These are phyloP conservation scores for Tricholoma matsutake DNA, from an alignment of 768 basidiomycete species.

Conservation along the genomic window DNA sequence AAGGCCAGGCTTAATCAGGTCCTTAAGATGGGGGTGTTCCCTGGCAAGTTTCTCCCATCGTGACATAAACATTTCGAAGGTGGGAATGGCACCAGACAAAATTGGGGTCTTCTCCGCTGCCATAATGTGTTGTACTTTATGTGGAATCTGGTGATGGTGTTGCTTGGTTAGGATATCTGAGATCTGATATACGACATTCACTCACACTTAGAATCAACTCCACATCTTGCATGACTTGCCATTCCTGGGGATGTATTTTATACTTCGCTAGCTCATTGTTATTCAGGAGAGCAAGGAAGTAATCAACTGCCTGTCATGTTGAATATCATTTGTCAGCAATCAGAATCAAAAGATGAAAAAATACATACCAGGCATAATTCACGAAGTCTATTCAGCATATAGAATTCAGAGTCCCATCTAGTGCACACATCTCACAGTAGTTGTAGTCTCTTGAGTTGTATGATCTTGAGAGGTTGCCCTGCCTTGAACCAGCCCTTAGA, in stretches of 20 bases:
- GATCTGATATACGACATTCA: background rate
- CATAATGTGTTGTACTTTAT: constrained; percentile 17
- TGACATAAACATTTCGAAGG: too few relatives aligned
- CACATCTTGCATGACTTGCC: constrained; percentile 13
- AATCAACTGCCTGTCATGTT: too few relatives aligned
- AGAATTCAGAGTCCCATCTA: constrained; percentile 13
- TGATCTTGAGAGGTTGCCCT: background rate
- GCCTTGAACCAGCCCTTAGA: background rate
- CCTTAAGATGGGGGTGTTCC: too few relatives aligned
- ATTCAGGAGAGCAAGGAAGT: background rate
- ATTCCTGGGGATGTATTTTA: constrained; percentile 10
- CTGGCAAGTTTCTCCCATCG: too few relatives aligned
- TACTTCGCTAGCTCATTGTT: constrained; percentile 4
- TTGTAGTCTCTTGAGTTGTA: background rate
- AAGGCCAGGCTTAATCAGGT: too few relatives aligned
- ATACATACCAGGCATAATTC: constrained; percentile 11
- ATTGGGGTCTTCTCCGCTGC: constrained; percentile 15
- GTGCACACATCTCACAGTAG: constrained; percentile 15
- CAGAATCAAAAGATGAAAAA: background rate
- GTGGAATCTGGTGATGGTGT: constrained; percentile 7
- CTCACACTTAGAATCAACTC: constrained; percentile 12
- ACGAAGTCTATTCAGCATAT: constrained; percentile 14
- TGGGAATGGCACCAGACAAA: too few relatives aligned
- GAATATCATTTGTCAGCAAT: too few relatives aligned
- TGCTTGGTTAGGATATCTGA: background rate